Conservation (phyloP, 345 rosid species). For the Balakata baccata region DNA sequence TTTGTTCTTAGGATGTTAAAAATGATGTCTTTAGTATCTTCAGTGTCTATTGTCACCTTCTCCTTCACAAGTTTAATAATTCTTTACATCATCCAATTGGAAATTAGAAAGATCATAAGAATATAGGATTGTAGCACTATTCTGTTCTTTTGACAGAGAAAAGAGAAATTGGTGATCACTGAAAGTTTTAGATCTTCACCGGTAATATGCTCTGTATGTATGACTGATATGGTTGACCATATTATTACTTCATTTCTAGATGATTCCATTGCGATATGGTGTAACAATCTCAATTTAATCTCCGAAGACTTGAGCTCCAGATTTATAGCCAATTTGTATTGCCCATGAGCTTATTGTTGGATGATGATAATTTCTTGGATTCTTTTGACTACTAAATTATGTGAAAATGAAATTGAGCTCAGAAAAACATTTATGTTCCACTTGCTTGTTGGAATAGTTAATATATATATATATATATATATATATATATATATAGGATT, state of each 20-base stretch:
- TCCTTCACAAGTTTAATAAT: neutral
- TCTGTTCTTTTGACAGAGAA: neutral
- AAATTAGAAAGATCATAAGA: neutral
- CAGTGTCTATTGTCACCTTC: neutral
- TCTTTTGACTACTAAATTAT: neutral
- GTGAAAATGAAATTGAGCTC: neutral
- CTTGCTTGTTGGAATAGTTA: neutral
- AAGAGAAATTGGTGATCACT: neutral
- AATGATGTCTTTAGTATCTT: neutral
- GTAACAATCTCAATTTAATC: neutral
- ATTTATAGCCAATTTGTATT: neutral
- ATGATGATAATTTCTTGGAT: neutral
- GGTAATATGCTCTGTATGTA: neutral
- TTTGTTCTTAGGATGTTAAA: neutral
- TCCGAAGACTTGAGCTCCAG: neutral
- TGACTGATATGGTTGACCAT: slow-evolving; percentile 4
- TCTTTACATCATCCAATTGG: neutral
- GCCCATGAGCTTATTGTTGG: neutral
- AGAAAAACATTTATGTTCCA: neutral
- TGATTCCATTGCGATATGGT: neutral
- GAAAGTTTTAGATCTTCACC: slow-evolving; percentile 6
- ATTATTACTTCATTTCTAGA: neutral
- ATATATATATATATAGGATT: no score
- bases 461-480: no score
- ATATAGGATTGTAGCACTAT: neutral